Percentiles rank a stretch among this genome's conserved stretches.
Evolutionary conservation across 495 filamentous ascomycete genomes (phyloP).

Genomic region (Hypoxylon crocopeplum): DNA sequence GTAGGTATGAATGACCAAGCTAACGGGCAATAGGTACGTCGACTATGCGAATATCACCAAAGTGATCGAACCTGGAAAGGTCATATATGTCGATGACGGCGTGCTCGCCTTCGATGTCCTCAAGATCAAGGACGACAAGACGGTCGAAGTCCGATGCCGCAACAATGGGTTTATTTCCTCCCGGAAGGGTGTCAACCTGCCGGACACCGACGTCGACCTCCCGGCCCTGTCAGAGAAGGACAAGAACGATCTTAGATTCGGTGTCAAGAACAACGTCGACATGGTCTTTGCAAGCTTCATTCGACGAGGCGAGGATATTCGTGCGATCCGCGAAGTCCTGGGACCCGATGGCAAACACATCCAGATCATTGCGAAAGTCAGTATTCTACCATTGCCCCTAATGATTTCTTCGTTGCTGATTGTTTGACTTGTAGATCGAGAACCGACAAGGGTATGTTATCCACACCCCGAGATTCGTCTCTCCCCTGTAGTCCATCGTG

Average conservation of each 20-base stretch:
- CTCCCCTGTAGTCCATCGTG: too few relatives aligned
- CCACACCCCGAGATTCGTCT: too few relatives aligned
- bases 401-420: neutral
- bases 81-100: slow-evolving; percentile 98
- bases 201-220: slow-evolving; percentile 97
- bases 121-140: slow-evolving; percentile 86
- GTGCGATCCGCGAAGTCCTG: slow-evolving; percentile 86
- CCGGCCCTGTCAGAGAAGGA: slow-evolving; percentile 99
- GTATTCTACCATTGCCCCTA: neutral
- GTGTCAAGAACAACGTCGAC: slow-evolving; percentile 96
- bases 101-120: slow-evolving; percentile 95
- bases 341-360: slow-evolving; percentile 94
- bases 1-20: neutral
- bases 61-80: slow-evolving; percentile 89
- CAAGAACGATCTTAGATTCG: slow-evolving; percentile 88
- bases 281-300: slow-evolving; percentile 99
- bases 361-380: slow-evolving; percentile 92
- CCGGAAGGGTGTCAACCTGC: slow-evolving; percentile 97
- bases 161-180: slow-evolving; percentile 99
- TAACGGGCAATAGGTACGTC: slow-evolving; percentile 72
- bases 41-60: slow-evolving; percentile 99
- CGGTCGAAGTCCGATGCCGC: slow-evolving; percentile 78
- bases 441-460: slow-evolving; percentile 81
- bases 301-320: slow-evolving; percentile 89
- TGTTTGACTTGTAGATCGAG: slow-evolving; percentile 69